Conservation (phyloP, 2,329 filamentous ascomycete genomes). For the Colletotrichum sidae region DNA sequence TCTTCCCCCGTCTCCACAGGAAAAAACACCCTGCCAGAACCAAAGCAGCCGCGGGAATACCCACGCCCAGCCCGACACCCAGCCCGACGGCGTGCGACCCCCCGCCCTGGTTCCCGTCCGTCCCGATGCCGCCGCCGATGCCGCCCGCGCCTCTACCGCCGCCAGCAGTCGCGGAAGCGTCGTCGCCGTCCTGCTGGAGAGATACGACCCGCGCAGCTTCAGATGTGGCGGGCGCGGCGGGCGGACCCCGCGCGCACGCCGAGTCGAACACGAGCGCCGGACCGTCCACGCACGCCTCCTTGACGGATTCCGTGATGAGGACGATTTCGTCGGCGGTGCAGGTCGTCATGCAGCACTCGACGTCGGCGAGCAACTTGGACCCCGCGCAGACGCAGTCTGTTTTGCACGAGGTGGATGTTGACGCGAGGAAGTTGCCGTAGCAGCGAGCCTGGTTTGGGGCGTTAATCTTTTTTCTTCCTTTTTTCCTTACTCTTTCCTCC, state of each 20-base stretch:
- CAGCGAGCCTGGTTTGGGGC: not conserved
- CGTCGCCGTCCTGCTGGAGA: too few relatives aligned
- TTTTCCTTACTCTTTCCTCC: not conserved
- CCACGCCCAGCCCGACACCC: too few relatives aligned
- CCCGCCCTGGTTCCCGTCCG: too few relatives aligned
- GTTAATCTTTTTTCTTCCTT: not conserved
- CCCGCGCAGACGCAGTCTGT: constrained; percentile 8
- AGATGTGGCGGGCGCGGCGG: too few relatives aligned
- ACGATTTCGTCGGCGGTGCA: constrained; percentile 4
- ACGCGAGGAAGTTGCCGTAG: constrained; percentile 5
- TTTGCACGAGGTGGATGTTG: constrained; percentile 6
- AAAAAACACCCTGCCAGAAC: too few relatives aligned
- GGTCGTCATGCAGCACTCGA: constrained; percentile 16
- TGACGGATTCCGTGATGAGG: not conserved
- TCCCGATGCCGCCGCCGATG: too few relatives aligned
- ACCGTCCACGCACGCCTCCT: constrained; percentile 4
- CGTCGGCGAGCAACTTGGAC: not conserved
- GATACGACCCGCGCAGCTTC: too few relatives aligned
- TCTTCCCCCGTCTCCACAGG: too few relatives aligned
- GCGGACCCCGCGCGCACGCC: constrained; percentile 46
- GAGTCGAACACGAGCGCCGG: constrained; percentile 42
- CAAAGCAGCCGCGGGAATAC: too few relatives aligned
- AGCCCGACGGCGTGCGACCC: too few relatives aligned
- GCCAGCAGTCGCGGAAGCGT: too few relatives aligned
- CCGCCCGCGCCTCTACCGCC: too few relatives aligned